Evolutionary conservation across 2,329 filamentous ascomycete genomes (phyloP).

Genomic region (Escovopsis sp.): DNA sequence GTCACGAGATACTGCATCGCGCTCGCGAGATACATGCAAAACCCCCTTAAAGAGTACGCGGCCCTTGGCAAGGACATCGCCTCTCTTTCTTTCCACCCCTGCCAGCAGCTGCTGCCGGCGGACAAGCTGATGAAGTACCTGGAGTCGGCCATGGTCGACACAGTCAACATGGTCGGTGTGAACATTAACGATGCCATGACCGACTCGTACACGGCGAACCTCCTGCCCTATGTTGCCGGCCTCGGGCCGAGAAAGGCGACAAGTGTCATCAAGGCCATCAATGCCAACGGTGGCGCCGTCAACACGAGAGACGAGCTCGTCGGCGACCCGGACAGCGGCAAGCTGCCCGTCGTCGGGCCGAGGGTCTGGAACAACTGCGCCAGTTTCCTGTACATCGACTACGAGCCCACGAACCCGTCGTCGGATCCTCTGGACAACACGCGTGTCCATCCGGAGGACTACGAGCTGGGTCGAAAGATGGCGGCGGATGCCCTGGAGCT

Average conservation of each 20-base stretch:
- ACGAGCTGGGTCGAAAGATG: conserved; percentile 96
- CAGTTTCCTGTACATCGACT: conserved; percentile 84
- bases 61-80: conserved; percentile 77
- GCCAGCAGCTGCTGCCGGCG: conserved; percentile 74
- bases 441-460: conserved; percentile 94
- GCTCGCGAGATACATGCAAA: conserved; percentile 82
- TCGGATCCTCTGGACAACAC: conserved; percentile 94
- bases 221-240: conserved; percentile 82
- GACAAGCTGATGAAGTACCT: conserved; percentile 77
- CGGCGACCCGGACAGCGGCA: conserved; percentile 69
- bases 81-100: conserved; percentile 77
- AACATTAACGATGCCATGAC: conserved; percentile 84
- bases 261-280: conserved; percentile 61
- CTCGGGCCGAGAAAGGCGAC: conserved; percentile 85
- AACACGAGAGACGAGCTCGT: conserved; percentile 76
- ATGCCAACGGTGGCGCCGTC: conserved; percentile 76
- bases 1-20: conserved; percentile 82
- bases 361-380: conserved; percentile 95
- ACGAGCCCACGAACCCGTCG: conserved; percentile 64
- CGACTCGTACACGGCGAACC: conserved; percentile 68
- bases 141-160: conserved; percentile 95
- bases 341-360: conserved; percentile 67
- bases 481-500: conserved; percentile 91
- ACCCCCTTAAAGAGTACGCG: conserved; percentile 92
- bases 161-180: conserved; percentile 92